A percentile compares a stretch with the other conserved stretches of the same genome.
Conservation (phyloP, 2,329 filamentous ascomycete species). For the Pezicula neosporulosa region DNA sequence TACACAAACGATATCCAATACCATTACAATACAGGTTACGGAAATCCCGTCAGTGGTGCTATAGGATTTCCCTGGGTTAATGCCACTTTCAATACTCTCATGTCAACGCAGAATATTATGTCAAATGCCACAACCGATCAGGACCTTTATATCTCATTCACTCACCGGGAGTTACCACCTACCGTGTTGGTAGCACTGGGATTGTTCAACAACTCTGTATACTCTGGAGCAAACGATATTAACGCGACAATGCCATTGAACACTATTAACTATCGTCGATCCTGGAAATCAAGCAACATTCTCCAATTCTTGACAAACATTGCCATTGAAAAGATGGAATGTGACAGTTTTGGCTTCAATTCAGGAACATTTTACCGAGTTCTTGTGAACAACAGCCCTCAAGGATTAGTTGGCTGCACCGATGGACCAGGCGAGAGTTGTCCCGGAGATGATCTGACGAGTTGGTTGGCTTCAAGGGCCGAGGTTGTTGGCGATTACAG, state of each 20-base stretch:
- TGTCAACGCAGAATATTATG: constrained; percentile 23
- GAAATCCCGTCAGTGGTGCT: constrained; percentile 39
- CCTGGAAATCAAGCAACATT: constrained; percentile 47
- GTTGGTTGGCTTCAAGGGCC: constrained; percentile 15
- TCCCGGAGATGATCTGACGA: constrained; percentile 6
- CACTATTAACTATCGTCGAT: constrained; percentile 44
- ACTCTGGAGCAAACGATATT: constrained; percentile 39
- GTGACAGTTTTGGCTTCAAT: constrained; percentile 44
- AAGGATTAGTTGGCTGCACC: constrained; percentile 42
- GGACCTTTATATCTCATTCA: constrained; percentile 52
- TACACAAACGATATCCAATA: constrained; percentile 48
- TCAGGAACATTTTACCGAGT: constrained; percentile 43
- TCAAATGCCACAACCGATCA: constrained; percentile 32
- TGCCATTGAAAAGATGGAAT: constrained; percentile 49
- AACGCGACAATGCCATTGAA: constrained; percentile 47
- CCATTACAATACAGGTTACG: constrained; percentile 50
- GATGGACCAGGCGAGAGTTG: constrained; percentile 48
- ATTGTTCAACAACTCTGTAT: constrained; percentile 50
- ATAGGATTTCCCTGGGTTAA: constrained; percentile 52
- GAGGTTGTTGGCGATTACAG: constrained; percentile 39
- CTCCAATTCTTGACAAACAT: constrained; percentile 52
- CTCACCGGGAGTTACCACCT: constrained; percentile 50
- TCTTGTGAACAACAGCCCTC: constrained; percentile 46
- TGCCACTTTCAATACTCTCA: constrained; percentile 39
- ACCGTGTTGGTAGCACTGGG: constrained; percentile 50